Base-by-base conservation (phyloP, 345 rosid species). In the Hirschfeldia incana region DNA sequence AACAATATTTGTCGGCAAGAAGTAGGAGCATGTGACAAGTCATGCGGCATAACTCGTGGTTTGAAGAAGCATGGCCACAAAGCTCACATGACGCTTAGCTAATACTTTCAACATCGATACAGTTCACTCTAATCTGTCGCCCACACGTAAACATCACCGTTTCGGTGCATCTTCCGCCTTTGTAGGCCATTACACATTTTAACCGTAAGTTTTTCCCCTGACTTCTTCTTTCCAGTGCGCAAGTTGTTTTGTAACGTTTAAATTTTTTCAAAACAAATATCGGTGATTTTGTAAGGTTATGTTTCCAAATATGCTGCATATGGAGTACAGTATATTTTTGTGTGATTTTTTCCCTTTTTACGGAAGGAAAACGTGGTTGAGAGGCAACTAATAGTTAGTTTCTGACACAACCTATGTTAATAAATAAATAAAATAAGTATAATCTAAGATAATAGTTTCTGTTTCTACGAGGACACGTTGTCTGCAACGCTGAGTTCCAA, bases 31-130 rank as follows among this genome's bases (percentile, higher is more conserved):
- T 15, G 44, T 68, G 57, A 79, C 78, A 79, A 65, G 82, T 79
- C 69, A 73, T 7, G 75, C 70, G 82, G 78, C 78, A 79, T 60
- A 27, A 61, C 82, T 79, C 78, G 82, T 68, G 82, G 70, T 13
- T 62, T 74, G 61, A 78, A 66, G 53, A 44, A 57, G 32, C 17
- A 79, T 60, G 75, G 65, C 70, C 82, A 67, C 82, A 73, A 73
- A 51, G 65, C 78, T 69, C 82, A 79, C 82, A 79, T 78, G 82
- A 27, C 69, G 9, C 74, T 60, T 46, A 26, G 15, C 68, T 71
- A 44, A 44, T 44, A 32, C 81, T 73, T 67, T 78, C 82, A 73
- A 73, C 78, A 73, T 78, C 82, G 5, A 42, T 27, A 60, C 78
- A 77, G 80, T 67, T 60, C 82, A 78, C 69, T 78, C 77, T 44